Evolutionary conservation across 2,329 filamentous ascomycete species (phyloP), one percentile per base, ranked within the genome.

Genomic region (Sarocladiaceae sp.): DNA sequence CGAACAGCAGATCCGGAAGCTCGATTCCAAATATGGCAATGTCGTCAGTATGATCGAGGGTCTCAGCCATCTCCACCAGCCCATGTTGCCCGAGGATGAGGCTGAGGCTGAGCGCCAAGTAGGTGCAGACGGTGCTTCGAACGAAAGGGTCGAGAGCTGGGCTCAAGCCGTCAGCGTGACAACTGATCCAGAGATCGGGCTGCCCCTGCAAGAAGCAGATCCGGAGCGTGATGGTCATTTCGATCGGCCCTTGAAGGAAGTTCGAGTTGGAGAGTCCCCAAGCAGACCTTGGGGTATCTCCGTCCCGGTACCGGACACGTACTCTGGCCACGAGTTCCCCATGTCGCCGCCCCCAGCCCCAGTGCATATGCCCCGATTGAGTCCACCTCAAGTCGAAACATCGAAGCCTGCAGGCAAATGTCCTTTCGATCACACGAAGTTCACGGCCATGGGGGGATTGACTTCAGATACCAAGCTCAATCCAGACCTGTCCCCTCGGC

Each of bases 21-120:
- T 97, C 52, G 93, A 97, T 66, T 90, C 90, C 56, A 97, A 97
- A 68, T 97, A 97, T 66, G 91, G 90, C 58, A 93, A 87, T 65
- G 75, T 97, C 39, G 90, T 90, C 59, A 95, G 83, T 70, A 97
- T 97, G 93, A 95, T 97, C 55, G 87, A 94, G 66, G 90, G 90
- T 8, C 75, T 97, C 35, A 89, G 91, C 47, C 82, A 86, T 57
- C 90, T 95, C 60, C 93, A 97, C 65, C 88, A 94, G 64, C 86
- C 89, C 5, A 90, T 94, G 82, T 74, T 97, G 25, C 88, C 88
- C 1, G 75, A 79, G 35, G 75, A 78, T 47, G 61, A 62, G 18
- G 78, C 80, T 57, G 73, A 77, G 56, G 71, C 61, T 55, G 68
- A 66, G 48, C 70, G 60, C 37, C 71, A 59, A 50, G 72, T 68